Base-by-base conservation (phyloP, 2,329 filamentous ascomycete species). In the Pseudocercospora fijiensis region DNA sequence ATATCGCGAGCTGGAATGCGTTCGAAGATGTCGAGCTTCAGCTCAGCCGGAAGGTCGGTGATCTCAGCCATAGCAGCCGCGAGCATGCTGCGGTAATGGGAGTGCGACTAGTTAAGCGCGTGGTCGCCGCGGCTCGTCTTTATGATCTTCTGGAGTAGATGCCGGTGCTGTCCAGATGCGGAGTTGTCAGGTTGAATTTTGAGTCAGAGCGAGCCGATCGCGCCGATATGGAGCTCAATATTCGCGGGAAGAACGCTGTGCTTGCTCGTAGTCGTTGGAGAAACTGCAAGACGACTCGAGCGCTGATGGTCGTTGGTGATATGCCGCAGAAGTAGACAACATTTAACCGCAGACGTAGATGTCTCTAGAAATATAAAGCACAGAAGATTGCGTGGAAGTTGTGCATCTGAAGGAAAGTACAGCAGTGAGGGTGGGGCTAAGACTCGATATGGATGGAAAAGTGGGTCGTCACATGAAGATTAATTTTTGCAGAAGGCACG, bases 1-100 rank as follows among this genome's bases (percentile, higher is more conserved):
- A 52, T 28, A 4, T 52, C 49, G 2, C 16, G 16, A n/a, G 49
- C 37, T 20, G 52, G 37, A 6, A 27, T 33, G 20, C 16, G 41
- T 4, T 33, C 33, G 37, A 37, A 33, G n/a, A 61, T 33, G 24
- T 57, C 37, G 37, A 61, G 27, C 8, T 11, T 53, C 20, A 61
- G 26, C 16, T 56, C 30, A 28, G 22, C 53, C 47, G 58, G 30
- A 2, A 56, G 43, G 16, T 56, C 13, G n/a, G 27, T 28, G 24
- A 37, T n/a, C 16, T n/a, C 20, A 9, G 41, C 41, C 41, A 45
- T 45, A 45, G 5, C 16, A 45, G 13, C n/a, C 5, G 4, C 3
- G 41, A n/a, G 41, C 41, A 6, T 20, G 41, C 20, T 6, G 4
- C 28, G 28, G 28, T 30, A 9, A 30, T 30, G 28, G 11, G 28